phyloP scores from a whole-genome alignment of 2,329 filamentous ascomycete species.

The Trichoderma polysporum region DNA sequence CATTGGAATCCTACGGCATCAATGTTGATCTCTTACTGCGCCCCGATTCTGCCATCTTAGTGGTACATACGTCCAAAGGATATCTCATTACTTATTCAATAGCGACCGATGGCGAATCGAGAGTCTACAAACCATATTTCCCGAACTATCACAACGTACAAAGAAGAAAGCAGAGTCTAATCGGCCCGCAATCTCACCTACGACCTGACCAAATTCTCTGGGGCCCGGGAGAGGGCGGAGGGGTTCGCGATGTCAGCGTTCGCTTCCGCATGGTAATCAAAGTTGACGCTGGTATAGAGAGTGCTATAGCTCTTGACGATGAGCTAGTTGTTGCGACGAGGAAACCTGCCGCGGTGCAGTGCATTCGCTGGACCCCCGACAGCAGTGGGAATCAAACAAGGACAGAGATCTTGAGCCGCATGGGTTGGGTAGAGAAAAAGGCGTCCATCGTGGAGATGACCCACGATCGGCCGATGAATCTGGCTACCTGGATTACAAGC shows the following conservation, averaged over 20 bases:
- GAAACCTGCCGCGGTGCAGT: constrained; percentile 93
- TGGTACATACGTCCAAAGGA: constrained; percentile 80
- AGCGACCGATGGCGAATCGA: constrained; percentile 76
- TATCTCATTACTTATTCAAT: constrained; percentile 95
- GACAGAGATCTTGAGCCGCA: constrained; percentile 84
- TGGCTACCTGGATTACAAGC: constrained; percentile 87
- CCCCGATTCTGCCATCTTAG: constrained; percentile 88
- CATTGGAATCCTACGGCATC: constrained; percentile 77
- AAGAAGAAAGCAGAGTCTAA: constrained; percentile 60
- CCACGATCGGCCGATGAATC: constrained; percentile 92
- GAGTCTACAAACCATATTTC: constrained; percentile 83
- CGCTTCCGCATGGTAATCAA: constrained; percentile 98
- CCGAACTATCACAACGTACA: constrained; percentile 64
- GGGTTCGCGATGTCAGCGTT: constrained; percentile 82
- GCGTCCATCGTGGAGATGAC: constrained; percentile 79
- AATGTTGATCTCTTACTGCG: constrained; percentile 84
- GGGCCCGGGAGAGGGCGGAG: constrained; percentile 77
- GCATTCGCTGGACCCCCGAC: constrained; percentile 91
- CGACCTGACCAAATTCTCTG: constrained; percentile 64
- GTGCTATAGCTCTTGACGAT: constrained; percentile 84
- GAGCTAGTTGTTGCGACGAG: constrained; percentile 88
- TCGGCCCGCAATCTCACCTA: constrained; percentile 54
- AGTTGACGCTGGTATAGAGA: constrained; percentile 90
- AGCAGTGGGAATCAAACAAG: constrained; percentile 78
- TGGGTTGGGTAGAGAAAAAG: constrained; percentile 82